Conservation (phyloP, 1,284 basidiomycete genomes). For the Leccinum pallidistipes region DNA sequence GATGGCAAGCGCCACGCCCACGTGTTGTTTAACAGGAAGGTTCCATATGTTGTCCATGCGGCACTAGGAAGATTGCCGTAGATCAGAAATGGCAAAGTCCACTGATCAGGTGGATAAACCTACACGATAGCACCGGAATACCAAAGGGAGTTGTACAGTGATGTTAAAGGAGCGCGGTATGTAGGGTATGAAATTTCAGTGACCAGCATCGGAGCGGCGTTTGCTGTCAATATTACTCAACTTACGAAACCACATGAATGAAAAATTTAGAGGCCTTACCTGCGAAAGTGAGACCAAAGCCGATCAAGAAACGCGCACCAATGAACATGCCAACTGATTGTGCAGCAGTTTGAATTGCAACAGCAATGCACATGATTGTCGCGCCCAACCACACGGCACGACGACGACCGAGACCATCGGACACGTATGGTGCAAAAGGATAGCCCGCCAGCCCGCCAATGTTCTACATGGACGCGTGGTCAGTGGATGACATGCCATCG, state of each 20-base stretch:
- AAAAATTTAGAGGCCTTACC: slow-evolving; percentile 32
- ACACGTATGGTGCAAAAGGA: slow-evolving; percentile 69
- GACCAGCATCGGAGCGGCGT: slow-evolving; percentile 72
- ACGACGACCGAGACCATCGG: slow-evolving; percentile 68
- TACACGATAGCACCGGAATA: slow-evolving; percentile 73
- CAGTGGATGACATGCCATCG: not conserved
- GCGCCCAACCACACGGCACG: slow-evolving; percentile 64
- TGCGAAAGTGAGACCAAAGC: slow-evolving; percentile 77
- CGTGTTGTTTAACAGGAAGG: slow-evolving; percentile 59
- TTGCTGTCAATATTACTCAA: slow-evolving; percentile 38
- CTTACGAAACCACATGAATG: not conserved
- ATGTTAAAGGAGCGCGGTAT: slow-evolving; percentile 71
- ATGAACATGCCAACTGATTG: slow-evolving; percentile 81
- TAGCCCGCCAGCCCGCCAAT: slow-evolving; percentile 66
- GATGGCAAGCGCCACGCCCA: slow-evolving; percentile 81
- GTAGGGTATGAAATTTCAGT: slow-evolving; percentile 76
- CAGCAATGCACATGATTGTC: slow-evolving; percentile 60
- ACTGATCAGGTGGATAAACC: slow-evolving; percentile 22
- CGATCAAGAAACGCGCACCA: slow-evolving; percentile 76
- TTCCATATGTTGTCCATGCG: slow-evolving; percentile 76
- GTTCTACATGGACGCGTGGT: slow-evolving; percentile 43
- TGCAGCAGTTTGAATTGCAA: slow-evolving; percentile 70
- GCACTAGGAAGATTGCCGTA: slow-evolving; percentile 41
- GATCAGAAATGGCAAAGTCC: slow-evolving; percentile 1
- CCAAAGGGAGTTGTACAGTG: slow-evolving; percentile 80